Base-by-base conservation (phyloP, 2,329 filamentous ascomycete species). In the Xylaria sp. region DNA sequence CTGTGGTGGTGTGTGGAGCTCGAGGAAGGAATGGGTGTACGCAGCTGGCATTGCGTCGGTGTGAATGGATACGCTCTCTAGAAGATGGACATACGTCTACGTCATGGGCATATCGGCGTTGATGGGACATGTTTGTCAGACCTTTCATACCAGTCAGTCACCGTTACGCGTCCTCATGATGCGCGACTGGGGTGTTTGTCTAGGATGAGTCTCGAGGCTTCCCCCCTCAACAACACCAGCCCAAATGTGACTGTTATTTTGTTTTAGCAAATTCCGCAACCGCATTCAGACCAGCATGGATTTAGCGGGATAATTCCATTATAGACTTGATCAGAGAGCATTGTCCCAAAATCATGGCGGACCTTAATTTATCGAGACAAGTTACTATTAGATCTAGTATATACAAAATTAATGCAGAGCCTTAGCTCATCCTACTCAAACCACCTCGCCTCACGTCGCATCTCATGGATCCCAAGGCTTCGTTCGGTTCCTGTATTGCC, bases 1-100 rank as follows among this genome's bases (percentile, higher is more conserved):
- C 80, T 97, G 5, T 97, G 94, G 94, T 97, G 93, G 92, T 96
- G 92, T 68, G 90, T 99, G 10, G 92, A 97, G 75, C 79, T 99
- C 35, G 94, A 97, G 72, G 93, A 99, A 72, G 86, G 85, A 6
- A 85, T 84, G 65, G 91, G 88, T 0, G 83, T 96, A 52, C 84
- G 94, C 59, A 82, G 84, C 60, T 97, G 93, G 94, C 82, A 79
- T 35, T 86, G 83, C 65, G 80, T 91, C 34, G 86, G 83, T 2
- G 80, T 80, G 54, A 85, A 86, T 18, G 82, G 88, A 18, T 90
- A 90, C 74, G 83, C 89, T 52, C 75, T 87, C 63, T 85, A 69
- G 71, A 55, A 69, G 71, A 55, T 54, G 52, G 35, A 54, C 19
- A 54, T 53, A 59, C 54, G 52, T 55, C 52, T 53, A 60, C 54